These are phyloP conservation scores for Russula sp. DNA, from an alignment of 768 basidiomycete genomes.

Conservation along the genomic window DNA sequence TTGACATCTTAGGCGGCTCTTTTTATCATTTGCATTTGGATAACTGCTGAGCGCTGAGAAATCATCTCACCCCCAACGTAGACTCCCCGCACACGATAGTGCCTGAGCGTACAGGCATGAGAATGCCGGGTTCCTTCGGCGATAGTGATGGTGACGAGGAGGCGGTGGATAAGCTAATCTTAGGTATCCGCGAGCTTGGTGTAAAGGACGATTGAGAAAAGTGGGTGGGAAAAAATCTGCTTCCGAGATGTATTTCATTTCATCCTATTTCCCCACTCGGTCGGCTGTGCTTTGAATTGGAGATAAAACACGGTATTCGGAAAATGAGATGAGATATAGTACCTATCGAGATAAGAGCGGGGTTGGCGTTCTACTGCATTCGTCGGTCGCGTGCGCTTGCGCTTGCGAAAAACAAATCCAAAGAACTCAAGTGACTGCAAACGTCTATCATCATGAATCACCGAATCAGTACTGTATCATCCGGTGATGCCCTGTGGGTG, in stretches of 20 bases:
- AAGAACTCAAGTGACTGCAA: background rate
- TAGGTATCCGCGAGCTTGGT: conserved; percentile 5
- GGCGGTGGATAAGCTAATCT: conserved; percentile 11
- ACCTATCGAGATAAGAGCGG: background rate
- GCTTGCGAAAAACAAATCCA: background rate
- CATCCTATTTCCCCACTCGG: background rate
- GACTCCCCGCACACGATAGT: conserved; percentile 8
- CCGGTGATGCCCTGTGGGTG: background rate
- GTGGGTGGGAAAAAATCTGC: too few relatives aligned
- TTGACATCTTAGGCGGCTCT: conserved; percentile 1
- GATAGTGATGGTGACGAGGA: conserved; percentile 4
- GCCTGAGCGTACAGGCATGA: background rate
- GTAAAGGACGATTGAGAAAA: background rate
- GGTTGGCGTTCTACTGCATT: background rate
- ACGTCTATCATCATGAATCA: background rate
- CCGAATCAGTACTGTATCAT: background rate
- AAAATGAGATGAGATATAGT: background rate
- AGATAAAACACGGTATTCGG: background rate
- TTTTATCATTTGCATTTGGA: background rate
- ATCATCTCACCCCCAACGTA: background rate
- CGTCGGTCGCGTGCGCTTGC: too few relatives aligned
- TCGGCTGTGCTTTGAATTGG: background rate
- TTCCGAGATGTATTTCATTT: background rate
- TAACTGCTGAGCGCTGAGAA: background rate
- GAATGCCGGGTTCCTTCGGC: conserved; percentile 20